Conservation (phyloP, 441 rosid species). For the Metrosideros polymorpha region DNA sequence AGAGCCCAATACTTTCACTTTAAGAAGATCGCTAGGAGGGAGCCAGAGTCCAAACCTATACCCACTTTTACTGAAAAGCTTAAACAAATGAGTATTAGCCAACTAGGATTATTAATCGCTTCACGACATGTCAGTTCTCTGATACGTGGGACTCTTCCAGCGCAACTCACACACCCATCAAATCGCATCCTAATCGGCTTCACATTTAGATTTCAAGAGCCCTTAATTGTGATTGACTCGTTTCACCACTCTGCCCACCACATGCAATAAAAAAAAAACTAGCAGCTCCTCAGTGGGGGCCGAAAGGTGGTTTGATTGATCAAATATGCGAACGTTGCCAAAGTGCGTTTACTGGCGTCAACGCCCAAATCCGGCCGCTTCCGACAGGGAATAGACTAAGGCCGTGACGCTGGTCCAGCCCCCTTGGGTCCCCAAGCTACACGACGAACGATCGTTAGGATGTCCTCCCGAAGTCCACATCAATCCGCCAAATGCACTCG, state of each 20-base stretch:
- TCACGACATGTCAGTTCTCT: fast-evolving
- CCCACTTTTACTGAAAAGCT: too few species aligned
- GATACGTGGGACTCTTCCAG: background rate
- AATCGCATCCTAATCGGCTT: background rate
- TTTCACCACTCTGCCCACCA: background rate
- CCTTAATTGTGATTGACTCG: background rate
- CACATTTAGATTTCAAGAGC: background rate
- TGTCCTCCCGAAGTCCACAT: background rate
- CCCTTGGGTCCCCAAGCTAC: background rate
- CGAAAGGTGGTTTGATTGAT: background rate
- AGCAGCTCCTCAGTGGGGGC: background rate
- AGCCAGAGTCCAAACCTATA: too few species aligned
- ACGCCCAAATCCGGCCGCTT: background rate
- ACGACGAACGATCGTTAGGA: background rate
- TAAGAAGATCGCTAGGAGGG: too few species aligned
- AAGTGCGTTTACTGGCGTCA: background rate
- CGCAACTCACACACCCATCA: background rate
- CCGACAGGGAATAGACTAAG: background rate
- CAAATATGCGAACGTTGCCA: background rate
- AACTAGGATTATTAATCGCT: too few species aligned
- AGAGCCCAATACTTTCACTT: background rate
- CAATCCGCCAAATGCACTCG: background rate
- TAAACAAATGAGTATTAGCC: too few species aligned
- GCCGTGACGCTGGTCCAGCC: background rate
- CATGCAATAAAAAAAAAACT: background rate